Evolutionary conservation across 2,329 filamentous ascomycete genomes (phyloP).

Genomic region (Fusarium acutatum): DNA sequence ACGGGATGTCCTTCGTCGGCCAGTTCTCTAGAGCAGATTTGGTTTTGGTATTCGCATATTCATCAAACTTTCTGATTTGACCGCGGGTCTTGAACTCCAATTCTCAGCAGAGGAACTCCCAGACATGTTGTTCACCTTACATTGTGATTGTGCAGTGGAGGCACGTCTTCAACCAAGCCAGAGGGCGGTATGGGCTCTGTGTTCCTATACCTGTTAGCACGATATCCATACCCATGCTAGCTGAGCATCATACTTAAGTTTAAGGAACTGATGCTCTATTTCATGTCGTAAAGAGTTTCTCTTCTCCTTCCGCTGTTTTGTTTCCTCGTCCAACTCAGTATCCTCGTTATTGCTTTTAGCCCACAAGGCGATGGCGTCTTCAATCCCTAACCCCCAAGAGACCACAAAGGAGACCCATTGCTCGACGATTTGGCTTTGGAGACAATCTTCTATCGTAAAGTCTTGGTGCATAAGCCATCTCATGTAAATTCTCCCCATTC

Average conservation of each 20-base stretch:
- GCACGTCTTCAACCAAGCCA: not conserved
- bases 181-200: not conserved
- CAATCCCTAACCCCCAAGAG: not conserved
- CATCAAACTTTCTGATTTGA: not conserved
- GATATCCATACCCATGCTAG: not conserved
- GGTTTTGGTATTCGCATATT: not conserved
- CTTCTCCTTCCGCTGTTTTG: not conserved
- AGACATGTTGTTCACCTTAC: not conserved
- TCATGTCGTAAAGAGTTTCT: not conserved
- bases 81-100: too few relatives aligned
- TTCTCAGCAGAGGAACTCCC: not conserved
- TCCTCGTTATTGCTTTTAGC: not conserved
- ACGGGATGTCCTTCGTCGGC: conserved; percentile 7
- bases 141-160: not conserved
- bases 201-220: not conserved
- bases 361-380: not conserved
- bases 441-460: too few relatives aligned
- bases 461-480: conserved; percentile 42
- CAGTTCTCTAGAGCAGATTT: not conserved
- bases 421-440: not conserved
- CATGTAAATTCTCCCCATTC: conserved; percentile 38
- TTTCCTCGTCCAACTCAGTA: too few relatives aligned
- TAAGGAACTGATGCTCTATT: not conserved
- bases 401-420: not conserved
- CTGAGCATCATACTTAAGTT: not conserved